A percentile compares a stretch with the other conserved stretches of the same genome.
These are phyloP conservation scores for Baeospora myosura DNA, from an alignment of 1,284 basidiomycete genomes.

Conservation along the genomic window DNA sequence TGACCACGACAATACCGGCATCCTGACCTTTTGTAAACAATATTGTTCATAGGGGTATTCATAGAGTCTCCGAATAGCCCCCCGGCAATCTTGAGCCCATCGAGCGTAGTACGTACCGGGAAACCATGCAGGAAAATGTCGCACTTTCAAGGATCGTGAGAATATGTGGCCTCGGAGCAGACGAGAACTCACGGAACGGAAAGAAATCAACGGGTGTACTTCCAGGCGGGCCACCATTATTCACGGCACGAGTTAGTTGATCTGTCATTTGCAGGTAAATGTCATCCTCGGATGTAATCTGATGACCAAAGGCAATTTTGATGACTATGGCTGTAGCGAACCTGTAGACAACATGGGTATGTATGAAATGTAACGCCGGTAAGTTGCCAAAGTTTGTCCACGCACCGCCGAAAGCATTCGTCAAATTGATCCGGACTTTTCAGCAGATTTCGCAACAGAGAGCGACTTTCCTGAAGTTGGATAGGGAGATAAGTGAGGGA, in stretches of 20 bases:
- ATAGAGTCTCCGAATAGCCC: conserved; percentile 6
- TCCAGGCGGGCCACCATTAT: conserved; percentile 14
- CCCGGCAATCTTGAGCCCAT: conserved; percentile 8
- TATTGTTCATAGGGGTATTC: conserved; percentile 10
- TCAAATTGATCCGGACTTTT: conserved; percentile 8
- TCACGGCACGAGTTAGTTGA: conserved; percentile 8
- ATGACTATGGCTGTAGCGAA: conserved; percentile 18
- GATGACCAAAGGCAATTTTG: conserved; percentile 18
- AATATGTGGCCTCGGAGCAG: conserved; percentile 5
- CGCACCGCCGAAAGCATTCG: conserved; percentile 12
- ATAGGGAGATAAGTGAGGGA: conserved; percentile 11
- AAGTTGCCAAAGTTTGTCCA: neutral
- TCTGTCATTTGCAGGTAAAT: conserved; percentile 14
- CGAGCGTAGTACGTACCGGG: conserved; percentile 19
- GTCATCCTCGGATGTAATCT: conserved; percentile 18
- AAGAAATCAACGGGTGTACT: conserved; percentile 18
- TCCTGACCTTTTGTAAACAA: conserved; percentile 14
- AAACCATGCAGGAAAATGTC: conserved; percentile 20
- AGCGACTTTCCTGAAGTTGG: conserved; percentile 13
- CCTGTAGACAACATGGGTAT: conserved; percentile 9
- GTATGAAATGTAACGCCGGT: neutral
- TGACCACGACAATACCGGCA: neutral
- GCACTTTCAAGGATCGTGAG: conserved; percentile 12
- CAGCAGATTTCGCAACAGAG: conserved; percentile 14
- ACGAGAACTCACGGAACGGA: conserved; percentile 12